A percentile compares a stretch with the other conserved stretches of the same genome.
Conservation (phyloP, 345 rosid genomes). For the Lumnitzera littorea region DNA sequence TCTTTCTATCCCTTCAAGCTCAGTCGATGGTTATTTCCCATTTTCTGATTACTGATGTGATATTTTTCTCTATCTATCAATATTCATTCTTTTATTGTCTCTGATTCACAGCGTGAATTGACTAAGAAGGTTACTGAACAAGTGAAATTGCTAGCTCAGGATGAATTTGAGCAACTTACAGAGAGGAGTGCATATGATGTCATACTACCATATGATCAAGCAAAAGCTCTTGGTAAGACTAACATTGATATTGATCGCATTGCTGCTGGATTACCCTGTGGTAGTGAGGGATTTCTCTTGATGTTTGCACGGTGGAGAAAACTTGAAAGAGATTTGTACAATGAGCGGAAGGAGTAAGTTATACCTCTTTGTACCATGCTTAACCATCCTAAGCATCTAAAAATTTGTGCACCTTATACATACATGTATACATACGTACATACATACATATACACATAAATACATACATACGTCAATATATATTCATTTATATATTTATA, state of each 20-base stretch:
- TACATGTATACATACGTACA: no score
- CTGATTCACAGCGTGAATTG: slow-evolving; percentile 48
- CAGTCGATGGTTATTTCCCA: no score
- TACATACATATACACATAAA: no score
- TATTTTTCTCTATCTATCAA: no score
- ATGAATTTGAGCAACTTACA: slow-evolving; percentile 74
- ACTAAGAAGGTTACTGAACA: slow-evolving; percentile 93
- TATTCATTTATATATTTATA: no score
- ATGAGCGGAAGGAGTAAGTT: slow-evolving; percentile 84
- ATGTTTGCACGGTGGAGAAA: slow-evolving; percentile 99
- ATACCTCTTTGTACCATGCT: not conserved
- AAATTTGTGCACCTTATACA: no score
- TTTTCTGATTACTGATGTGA: no score
- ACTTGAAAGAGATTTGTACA: slow-evolving; percentile 95
- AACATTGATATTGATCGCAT: slow-evolving; percentile 94
- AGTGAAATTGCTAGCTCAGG: slow-evolving; percentile 82
- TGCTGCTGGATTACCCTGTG: slow-evolving; percentile 99
- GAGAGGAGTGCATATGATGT: slow-evolving; percentile 62
- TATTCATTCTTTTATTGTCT: slow-evolving; percentile 9
- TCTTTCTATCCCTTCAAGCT: not conserved
- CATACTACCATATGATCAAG: slow-evolving; percentile 93
- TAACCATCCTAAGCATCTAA: not conserved
- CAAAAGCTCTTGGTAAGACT: slow-evolving; percentile 96
- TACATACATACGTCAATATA: no score
- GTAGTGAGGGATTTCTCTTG: slow-evolving; percentile 96